Base-by-base conservation (phyloP, 2,329 filamentous ascomycete species). In the Scedosporium minutisporum region DNA sequence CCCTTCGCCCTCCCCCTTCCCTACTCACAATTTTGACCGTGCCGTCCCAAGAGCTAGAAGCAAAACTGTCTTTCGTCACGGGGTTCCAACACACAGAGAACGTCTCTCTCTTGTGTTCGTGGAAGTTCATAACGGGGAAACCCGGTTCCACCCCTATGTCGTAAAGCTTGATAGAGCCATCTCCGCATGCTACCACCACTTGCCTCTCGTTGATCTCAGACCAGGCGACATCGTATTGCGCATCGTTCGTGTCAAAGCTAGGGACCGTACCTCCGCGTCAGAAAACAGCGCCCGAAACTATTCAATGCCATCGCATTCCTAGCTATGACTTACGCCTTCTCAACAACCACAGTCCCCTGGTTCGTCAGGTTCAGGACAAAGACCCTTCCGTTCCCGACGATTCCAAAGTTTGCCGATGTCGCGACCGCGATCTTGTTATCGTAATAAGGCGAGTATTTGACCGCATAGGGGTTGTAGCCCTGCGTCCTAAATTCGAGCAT, bases 371-470 rank as follows among this genome's bases (percentile, higher is more conserved):
- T 89, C 27, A 97, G 81, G 63, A 93, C 87, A 71, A 90, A 97
- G 1, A 97, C 77, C 53, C 93, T 86, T 10, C 95, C 95, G 78
- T 99, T 99, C 58, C 95, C 95, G 42, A 99, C 93, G 46, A 99
- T 89, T 46, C 95, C 95, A 77, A 95, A 99, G 80, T 99, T 97
- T 66, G 93, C 87, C n/a, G 92, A 89, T 1, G 90, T 84, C 33
- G 91, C 90, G 69, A 97, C 92, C 63, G 93, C 93, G 66, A 99
- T 86, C 66, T 93, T 87, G 67, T 90, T 95, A 78, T 97, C 95
- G 79, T 96, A 96, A 80, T 97, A 99, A 6, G 95, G 95, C 63
- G 93, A 97, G 81, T 97, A 99, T 77, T 97, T 96, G 76, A 97
- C 92, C 68, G 90, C 91, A 77, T 96, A 97, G 70, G 93, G 93